phyloP scores from a whole-genome alignment of 768 basidiomycete species.

The Lactifluus echinatus region DNA sequence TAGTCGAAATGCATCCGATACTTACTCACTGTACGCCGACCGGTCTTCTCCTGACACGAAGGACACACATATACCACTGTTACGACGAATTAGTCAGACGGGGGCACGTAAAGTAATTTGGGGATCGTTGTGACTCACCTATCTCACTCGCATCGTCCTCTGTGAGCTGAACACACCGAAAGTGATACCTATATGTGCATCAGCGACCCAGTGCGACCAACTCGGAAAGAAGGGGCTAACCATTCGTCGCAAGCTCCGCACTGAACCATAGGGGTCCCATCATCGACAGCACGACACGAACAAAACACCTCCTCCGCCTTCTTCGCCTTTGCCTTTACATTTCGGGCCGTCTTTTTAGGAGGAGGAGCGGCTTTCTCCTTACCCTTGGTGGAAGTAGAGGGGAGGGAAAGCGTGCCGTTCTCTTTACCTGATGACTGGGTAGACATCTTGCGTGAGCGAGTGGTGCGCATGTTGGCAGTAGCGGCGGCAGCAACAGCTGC shows the following conservation, averaged over 20 bases:
- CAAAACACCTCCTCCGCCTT: slow-evolving; percentile 34
- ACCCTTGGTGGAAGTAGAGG: slow-evolving; percentile 2
- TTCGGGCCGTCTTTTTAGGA: slow-evolving; percentile 14
- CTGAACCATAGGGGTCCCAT: slow-evolving; percentile 70
- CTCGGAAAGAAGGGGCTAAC: slow-evolving; percentile 36
- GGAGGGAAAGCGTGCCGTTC: background rate
- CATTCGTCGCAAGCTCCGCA: slow-evolving; percentile 64
- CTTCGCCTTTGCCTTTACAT: slow-evolving; percentile 13
- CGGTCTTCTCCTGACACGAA: slow-evolving; percentile 48
- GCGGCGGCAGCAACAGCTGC: slow-evolving; percentile 6
- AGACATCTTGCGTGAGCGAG: slow-evolving; percentile 10
- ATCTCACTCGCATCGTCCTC: slow-evolving; percentile 63
- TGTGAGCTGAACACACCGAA: slow-evolving; percentile 54
- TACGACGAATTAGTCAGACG: background rate
- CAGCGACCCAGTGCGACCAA: too few species aligned
- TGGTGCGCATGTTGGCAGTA: slow-evolving; percentile 15
- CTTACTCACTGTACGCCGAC: slow-evolving; percentile 67
- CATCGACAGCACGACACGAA: slow-evolving; percentile 55
- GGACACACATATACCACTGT: slow-evolving; percentile 52
- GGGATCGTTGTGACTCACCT: slow-evolving; percentile 40
- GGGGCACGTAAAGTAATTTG: background rate
- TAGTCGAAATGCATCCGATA: slow-evolving; percentile 29
- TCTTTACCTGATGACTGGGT: slow-evolving; percentile 7
- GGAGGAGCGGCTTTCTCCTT: slow-evolving; percentile 8
- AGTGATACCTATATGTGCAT: slow-evolving; percentile 56